Conservation (phyloP, 179 eudicot genomes). For the Silene noctiflora region DNA sequence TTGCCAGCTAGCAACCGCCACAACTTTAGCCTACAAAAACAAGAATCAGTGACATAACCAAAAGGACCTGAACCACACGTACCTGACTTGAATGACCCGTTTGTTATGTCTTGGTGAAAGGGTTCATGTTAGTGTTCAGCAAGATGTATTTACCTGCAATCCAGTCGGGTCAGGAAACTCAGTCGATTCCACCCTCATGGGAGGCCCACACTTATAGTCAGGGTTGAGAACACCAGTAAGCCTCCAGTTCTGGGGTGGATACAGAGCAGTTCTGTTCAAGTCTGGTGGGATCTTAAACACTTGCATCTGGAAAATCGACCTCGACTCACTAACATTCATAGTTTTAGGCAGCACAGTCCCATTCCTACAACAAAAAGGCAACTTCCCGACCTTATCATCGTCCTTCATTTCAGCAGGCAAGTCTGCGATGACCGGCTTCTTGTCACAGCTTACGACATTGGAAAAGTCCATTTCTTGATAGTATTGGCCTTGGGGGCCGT, state of each 20-base stretch:
- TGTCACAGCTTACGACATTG: conserved; percentile 52
- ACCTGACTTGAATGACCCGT: neutral
- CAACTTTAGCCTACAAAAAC: conserved; percentile 28
- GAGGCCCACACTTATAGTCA: conserved; percentile 60
- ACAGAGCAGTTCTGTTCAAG: conserved; percentile 42
- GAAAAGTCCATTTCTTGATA: conserved; percentile 68
- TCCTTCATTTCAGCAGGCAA: conserved; percentile 54
- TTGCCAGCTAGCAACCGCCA: conserved; percentile 83
- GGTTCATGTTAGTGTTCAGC: too few relatives aligned
- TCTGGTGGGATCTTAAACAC: conserved; percentile 49
- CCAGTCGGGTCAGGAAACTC: conserved; percentile 73
- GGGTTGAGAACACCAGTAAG: conserved; percentile 63
- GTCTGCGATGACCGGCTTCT: conserved; percentile 60
- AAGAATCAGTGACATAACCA: neutral
- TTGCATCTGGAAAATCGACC: conserved; percentile 46
- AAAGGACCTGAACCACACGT: too few relatives aligned
- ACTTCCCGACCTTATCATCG: conserved; percentile 65
- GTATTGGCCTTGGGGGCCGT: conserved; percentile 62
- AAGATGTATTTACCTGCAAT: conserved; percentile 24
- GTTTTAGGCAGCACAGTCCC: conserved; percentile 45
- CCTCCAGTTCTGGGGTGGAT: conserved; percentile 59
- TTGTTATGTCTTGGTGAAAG: neutral
- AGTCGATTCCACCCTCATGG: conserved; percentile 50
- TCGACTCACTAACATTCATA: conserved; percentile 50
- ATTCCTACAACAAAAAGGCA: conserved; percentile 55